These are phyloP conservation scores for Blastobotrys americana DNA, from an alignment of 805 yeast species.

Conservation along the genomic window DNA sequence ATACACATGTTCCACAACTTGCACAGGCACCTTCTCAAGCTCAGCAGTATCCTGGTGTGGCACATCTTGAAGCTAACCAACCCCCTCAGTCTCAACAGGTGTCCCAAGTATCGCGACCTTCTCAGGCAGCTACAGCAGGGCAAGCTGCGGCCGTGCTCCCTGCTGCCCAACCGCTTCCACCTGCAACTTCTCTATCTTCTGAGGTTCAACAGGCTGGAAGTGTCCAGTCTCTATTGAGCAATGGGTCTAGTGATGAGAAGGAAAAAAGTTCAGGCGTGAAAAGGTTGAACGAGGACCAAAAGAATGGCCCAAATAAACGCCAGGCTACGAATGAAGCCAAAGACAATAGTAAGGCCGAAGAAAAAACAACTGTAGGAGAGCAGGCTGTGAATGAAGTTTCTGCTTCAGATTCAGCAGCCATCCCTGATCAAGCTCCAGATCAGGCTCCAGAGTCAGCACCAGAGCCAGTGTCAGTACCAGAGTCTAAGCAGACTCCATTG, in stretches of 20 bases:
- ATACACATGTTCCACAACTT: conserved; percentile 6
- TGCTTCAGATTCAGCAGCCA: neutral
- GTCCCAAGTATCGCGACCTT: neutral
- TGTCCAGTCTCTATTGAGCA: neutral
- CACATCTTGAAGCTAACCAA: neutral
- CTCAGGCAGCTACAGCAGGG: neutral
- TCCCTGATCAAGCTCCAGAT: neutral
- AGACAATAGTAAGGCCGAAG: neutral
- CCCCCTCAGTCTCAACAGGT: neutral
- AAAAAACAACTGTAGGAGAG: neutral
- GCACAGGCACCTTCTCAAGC: conserved; percentile 2
- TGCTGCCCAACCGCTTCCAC: conserved; percentile 1
- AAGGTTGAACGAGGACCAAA: conserved; percentile 9
- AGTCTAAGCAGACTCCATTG: neutral
- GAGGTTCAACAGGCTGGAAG: neutral
- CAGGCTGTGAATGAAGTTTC: neutral
- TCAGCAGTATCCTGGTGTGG: conserved; percentile 1
- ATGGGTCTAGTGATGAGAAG: neutral
- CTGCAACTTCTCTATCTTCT: neutral
- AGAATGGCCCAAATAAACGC: conserved; percentile 12
- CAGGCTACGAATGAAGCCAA: conserved; percentile 5
- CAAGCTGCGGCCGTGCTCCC: neutral
- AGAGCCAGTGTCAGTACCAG: neutral
- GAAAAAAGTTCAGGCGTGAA: conserved; percentile 5
- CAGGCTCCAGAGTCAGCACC: neutral